These are phyloP conservation scores for Wickerhamiella musiphila DNA, from an alignment of 805 yeast genomes.

Conservation along the genomic window DNA sequence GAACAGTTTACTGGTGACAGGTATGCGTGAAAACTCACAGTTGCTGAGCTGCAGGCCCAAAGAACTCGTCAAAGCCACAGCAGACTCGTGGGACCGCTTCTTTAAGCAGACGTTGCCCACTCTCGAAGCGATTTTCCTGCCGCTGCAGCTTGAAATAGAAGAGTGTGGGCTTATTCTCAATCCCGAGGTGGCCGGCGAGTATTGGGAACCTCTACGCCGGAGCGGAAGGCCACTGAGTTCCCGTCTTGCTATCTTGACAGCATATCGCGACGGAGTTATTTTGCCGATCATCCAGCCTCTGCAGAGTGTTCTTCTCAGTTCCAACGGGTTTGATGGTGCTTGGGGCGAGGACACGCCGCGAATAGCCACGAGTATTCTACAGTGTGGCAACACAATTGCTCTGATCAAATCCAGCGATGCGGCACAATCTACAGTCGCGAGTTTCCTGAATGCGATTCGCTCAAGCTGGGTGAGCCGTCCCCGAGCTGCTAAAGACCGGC, in stretches of 20 bases:
- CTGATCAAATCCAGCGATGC: slow-evolving; percentile 37
- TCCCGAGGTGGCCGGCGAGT: slow-evolving; percentile 23
- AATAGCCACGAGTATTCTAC: slow-evolving; percentile 27
- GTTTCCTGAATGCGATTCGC: slow-evolving; percentile 22
- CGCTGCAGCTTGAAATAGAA: slow-evolving; percentile 35
- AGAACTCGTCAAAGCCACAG: slow-evolving; percentile 14
- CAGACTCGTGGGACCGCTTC: slow-evolving; percentile 40
- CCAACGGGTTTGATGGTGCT: slow-evolving; percentile 7
- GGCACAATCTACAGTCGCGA: slow-evolving; percentile 42
- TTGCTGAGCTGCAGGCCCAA: slow-evolving; percentile 15
- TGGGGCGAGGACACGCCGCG: slow-evolving; percentile 9
- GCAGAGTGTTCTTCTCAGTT: slow-evolving; percentile 9
- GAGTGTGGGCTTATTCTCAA: slow-evolving; percentile 26
- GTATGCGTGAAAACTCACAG: slow-evolving; percentile 20
- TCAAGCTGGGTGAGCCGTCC: slow-evolving; percentile 17
- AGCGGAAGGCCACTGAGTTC: slow-evolving; percentile 10
- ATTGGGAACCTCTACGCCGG: slow-evolving; percentile 20
- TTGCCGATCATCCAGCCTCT: slow-evolving; percentile 19
- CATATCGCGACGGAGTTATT: slow-evolving; percentile 22
- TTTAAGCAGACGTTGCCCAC: slow-evolving; percentile 38
- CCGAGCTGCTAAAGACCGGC: slow-evolving; percentile 16
- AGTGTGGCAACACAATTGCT: slow-evolving; percentile 43
- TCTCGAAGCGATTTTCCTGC: slow-evolving; percentile 43
- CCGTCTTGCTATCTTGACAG: slow-evolving; percentile 18
- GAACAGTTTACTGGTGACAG: slow-evolving; percentile 28